Evolutionary conservation across 2,329 filamentous ascomycete species (phyloP).

Genomic region (Colletotrichum paranaense): DNA sequence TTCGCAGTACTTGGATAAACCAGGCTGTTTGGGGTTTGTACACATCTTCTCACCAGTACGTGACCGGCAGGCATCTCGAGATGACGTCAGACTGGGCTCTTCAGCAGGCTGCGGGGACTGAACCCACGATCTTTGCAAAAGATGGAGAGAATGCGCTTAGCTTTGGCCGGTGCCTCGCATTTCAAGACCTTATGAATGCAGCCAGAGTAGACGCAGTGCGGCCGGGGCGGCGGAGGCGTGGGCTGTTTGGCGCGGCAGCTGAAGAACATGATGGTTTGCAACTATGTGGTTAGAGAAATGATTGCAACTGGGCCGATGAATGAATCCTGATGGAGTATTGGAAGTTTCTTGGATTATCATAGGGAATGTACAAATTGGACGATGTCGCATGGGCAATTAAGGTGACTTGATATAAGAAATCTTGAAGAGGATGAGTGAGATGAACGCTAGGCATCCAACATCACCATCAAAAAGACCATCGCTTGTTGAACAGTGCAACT

Average conservation of each 20-base stretch:
- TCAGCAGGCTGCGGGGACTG: too few species aligned
- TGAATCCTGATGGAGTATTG: too few species aligned
- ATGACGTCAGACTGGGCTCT: background rate
- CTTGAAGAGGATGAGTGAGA: background rate
- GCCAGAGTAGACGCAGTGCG: slow-evolving; percentile 19
- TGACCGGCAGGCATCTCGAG: slow-evolving; percentile 36
- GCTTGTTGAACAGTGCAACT: too few species aligned
- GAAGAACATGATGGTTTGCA: slow-evolving; percentile 31
- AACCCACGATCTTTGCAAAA: slow-evolving; percentile 37
- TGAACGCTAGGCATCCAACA: background rate
- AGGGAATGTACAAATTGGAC: background rate
- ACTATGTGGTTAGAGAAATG: background rate
- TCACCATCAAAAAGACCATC: background rate
- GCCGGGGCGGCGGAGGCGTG: background rate
- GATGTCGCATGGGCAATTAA: background rate
- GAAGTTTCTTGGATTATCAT: background rate
- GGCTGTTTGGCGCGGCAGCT: slow-evolving; percentile 25
- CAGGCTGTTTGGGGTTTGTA: slow-evolving; percentile 25
- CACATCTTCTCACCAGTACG: slow-evolving; percentile 36
- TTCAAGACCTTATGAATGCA: slow-evolving; percentile 30
- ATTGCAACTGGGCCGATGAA: background rate
- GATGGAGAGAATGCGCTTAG: slow-evolving; percentile 14
- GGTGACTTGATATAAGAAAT: background rate
- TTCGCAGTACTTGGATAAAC: slow-evolving; percentile 32
- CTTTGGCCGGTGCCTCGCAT: slow-evolving; percentile 27